Percentiles rank a stretch among this genome's conserved stretches.
Evolutionary conservation across 352 stramenopile species (phyloP).

Genomic region (Globisporangium ultimum): DNA sequence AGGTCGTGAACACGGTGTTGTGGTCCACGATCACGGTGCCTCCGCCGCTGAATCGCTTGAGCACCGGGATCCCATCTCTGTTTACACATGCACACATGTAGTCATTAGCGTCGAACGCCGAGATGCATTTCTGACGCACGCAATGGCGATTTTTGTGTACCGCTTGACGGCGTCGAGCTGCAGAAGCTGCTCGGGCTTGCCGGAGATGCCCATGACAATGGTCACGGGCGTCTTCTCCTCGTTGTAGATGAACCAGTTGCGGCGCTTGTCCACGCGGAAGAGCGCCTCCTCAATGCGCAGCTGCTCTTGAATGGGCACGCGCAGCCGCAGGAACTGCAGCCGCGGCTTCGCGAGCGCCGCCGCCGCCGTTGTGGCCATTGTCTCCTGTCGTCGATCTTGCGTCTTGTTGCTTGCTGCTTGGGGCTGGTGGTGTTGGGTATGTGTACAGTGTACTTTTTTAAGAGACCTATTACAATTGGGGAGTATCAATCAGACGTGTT

Average conservation of each 20-base stretch:
- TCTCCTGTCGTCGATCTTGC: background rate
- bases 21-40: slow-evolving; percentile 97
- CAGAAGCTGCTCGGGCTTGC: slow-evolving; percentile 90
- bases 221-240: slow-evolving; percentile 61
- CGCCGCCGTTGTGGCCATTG: background rate
- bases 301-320: slow-evolving; percentile 70
- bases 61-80: slow-evolving; percentile 80
- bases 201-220: slow-evolving; percentile 95
- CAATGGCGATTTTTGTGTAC: slow-evolving; percentile 16
- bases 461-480: too few species aligned
- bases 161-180: slow-evolving; percentile 80
- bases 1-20: slow-evolving; percentile 91
- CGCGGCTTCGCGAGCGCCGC: slow-evolving; percentile 39
- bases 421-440: too few species aligned
- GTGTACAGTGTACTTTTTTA: too few species aligned
- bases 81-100: background rate
- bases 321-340: slow-evolving; percentile 70
- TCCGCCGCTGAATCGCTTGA: slow-evolving; percentile 95
- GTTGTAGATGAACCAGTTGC: slow-evolving; percentile 86
- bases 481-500: too few species aligned
- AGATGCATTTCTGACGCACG: background rate
- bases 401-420: too few species aligned
- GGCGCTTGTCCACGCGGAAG: slow-evolving; percentile 81
- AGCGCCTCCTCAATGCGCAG: slow-evolving; percentile 93
- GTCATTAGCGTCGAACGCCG: too few species aligned